Conservation (phyloP, 2,329 filamentous ascomycete species). For the Colletotrichum tanaceti region DNA sequence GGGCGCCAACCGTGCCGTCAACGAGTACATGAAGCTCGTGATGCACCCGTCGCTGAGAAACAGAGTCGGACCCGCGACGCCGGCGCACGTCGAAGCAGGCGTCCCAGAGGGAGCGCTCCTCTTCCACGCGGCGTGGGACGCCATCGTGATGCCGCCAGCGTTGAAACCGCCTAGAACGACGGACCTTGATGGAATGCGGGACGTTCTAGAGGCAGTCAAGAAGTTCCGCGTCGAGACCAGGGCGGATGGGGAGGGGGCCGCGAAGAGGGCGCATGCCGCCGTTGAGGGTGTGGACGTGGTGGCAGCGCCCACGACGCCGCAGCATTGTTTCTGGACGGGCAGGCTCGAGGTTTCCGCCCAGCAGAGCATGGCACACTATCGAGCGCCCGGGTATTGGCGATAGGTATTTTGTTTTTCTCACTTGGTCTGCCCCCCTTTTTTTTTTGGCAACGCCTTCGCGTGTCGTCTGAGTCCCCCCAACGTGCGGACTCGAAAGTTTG, state of each 20-base stretch:
- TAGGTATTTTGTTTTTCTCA: background rate
- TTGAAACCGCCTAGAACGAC: slow-evolving; percentile 46
- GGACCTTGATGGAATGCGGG: slow-evolving; percentile 54
- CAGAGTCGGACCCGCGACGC: slow-evolving; percentile 59
- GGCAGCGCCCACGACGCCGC: slow-evolving; percentile 32
- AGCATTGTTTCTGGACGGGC: slow-evolving; percentile 54
- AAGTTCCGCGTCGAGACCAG: slow-evolving; percentile 51
- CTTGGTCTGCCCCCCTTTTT: background rate
- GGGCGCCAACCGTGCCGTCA: slow-evolving; percentile 53
- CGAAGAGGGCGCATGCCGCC: slow-evolving; percentile 36
- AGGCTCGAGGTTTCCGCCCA: slow-evolving; percentile 50
- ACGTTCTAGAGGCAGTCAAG: slow-evolving; percentile 58
- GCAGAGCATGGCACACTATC: slow-evolving; percentile 39
- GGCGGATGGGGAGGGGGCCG: slow-evolving; percentile 45
- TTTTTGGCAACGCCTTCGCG: background rate
- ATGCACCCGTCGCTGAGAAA: slow-evolving; percentile 50
- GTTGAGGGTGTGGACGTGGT: slow-evolving; percentile 25
- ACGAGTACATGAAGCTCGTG: slow-evolving; percentile 61
- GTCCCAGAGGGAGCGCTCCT: slow-evolving; percentile 59
- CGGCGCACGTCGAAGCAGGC: slow-evolving; percentile 62
- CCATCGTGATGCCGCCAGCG: slow-evolving; percentile 54
- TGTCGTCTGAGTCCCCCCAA: background rate
- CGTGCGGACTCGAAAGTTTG: slow-evolving; percentile 2
- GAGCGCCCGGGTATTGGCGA: slow-evolving; percentile 35
- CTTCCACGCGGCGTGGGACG: slow-evolving; percentile 65